Evolutionary conservation across 139 green algal genomes (phyloP), one percentile per base, ranked within the genome.

Genomic region (Chlamydomonas incerta): DNA sequence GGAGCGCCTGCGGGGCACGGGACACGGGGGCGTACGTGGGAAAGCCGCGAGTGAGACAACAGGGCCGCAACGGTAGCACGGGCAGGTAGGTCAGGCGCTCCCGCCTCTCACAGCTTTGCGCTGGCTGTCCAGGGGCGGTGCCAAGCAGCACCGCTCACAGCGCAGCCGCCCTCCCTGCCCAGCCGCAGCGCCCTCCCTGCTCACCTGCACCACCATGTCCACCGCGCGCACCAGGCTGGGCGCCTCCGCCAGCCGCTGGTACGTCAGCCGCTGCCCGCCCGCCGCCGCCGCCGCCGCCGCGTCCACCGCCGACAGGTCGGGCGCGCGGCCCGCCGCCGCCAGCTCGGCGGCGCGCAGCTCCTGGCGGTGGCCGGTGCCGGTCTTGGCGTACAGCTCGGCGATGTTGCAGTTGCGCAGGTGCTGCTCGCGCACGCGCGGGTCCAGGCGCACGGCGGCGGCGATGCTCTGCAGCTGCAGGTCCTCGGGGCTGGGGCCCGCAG

Each of bases 301-400:
- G 26, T 47, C 50, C 34, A 58, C 34, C 33, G 34, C n/a, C 18
- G 74, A 82, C 34, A 72, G 58, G 74, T 52, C 58, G 21, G 57
- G 57, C 11, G 52, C 35, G 21, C 6, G 46, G 14, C 31, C 50
- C 10, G 20, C 74, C 33, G 74, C 57, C 34, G 74, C 57, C 34
- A 82, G 74, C 34, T 70, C 58, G 0, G 34, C 74, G 21, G 74
- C 28, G 17, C 34, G 74, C 33, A 82, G 41, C 66, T 66, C 46
- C 71, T 86, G 76, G 68, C 73, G 74, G 60, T 68, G 76, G 33
- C 8, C 74, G n/a, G 62, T 74, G 31, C 34, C 75, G 13, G 76
- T 70, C 41, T 89, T 81, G 57, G 74, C 65, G 79, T 89, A 89
- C 60, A 89, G 9, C 3, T 89, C 85, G 34, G 57, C 33, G 29